Conservation (phyloP, 495 filamentous ascomycete species). For the Pseudoneurospora amorphoporcata region DNA sequence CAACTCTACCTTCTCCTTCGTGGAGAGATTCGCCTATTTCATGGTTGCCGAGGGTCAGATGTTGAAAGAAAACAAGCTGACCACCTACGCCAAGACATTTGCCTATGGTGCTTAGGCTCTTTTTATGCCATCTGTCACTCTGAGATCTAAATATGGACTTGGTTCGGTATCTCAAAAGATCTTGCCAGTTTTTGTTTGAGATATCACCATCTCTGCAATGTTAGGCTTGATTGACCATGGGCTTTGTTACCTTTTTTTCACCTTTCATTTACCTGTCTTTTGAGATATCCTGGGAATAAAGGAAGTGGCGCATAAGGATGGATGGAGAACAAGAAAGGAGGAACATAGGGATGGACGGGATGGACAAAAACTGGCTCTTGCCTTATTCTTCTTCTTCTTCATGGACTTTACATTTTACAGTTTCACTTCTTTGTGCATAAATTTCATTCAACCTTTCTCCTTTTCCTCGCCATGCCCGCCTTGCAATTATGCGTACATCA, state of each 20-base stretch:
- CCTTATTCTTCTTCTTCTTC: neutral
- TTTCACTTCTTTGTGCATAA: neutral
- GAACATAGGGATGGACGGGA: neutral
- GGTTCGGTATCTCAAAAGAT: neutral
- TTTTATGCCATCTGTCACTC: neutral
- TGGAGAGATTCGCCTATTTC: constrained; percentile 76
- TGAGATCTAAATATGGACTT: neutral
- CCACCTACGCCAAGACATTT: constrained; percentile 33
- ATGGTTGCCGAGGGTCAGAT: constrained; percentile 42
- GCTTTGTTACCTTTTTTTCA: neutral
- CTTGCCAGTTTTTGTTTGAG: neutral
- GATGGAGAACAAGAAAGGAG: neutral
- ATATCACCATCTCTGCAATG: neutral
- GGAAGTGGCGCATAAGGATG: neutral
- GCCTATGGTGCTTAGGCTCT: constrained; percentile 23
- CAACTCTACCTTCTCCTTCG: constrained; percentile 36
- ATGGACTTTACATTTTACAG: neutral
- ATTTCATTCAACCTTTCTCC: neutral
- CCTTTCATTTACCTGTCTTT: neutral
- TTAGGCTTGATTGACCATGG: neutral
- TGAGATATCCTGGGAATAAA: neutral
- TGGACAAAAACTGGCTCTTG: neutral
- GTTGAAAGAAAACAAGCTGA: constrained; percentile 31
- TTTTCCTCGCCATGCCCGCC: neutral
- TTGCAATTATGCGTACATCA: neutral